These are phyloP conservation scores for Arabidopsis lyrata DNA, from an alignment of 441 rosid genomes.

Conservation along the genomic window DNA sequence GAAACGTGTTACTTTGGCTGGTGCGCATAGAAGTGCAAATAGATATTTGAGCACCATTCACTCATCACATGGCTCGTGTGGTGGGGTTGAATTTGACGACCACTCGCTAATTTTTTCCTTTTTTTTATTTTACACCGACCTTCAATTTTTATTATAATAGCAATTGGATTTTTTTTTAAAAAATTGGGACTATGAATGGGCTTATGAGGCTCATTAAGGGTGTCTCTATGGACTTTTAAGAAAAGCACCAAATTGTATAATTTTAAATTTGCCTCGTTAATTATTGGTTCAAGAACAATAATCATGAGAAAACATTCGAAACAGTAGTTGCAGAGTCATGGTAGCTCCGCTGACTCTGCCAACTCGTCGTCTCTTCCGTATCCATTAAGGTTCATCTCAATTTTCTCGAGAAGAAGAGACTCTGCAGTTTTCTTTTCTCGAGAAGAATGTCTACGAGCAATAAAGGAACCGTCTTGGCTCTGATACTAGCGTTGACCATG, in stretches of 20 bases:
- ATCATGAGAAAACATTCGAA: slow-evolving; percentile 12
- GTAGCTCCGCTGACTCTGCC: slow-evolving; percentile 69
- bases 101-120: slow-evolving; percentile 7
- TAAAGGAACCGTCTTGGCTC: slow-evolving; percentile 19
- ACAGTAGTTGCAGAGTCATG: slow-evolving; percentile 45
- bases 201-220: slow-evolving; percentile 19
- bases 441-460: slow-evolving; percentile 45
- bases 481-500: slow-evolving; percentile 42
- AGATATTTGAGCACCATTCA: slow-evolving; percentile 35
- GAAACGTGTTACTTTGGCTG: slow-evolving; percentile 17
- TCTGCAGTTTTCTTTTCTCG: background rate
- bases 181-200: background rate
- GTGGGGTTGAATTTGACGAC: slow-evolving; percentile 25
- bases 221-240: too few species aligned
- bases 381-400: slow-evolving; percentile 53
- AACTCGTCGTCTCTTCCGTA: slow-evolving; percentile 50
- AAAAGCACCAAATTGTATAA: background rate
- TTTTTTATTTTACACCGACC: background rate
- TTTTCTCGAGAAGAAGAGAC: background rate
- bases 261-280: slow-evolving; percentile 10
- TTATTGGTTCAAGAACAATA: background rate
- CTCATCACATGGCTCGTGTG: slow-evolving; percentile 26
- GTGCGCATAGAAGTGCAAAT: slow-evolving; percentile 33
- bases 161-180: background rate
- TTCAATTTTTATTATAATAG: too few species aligned